Evolutionary conservation across 148 eudicot genomes (phyloP).

Genomic region (Nyssa sinensis): DNA sequence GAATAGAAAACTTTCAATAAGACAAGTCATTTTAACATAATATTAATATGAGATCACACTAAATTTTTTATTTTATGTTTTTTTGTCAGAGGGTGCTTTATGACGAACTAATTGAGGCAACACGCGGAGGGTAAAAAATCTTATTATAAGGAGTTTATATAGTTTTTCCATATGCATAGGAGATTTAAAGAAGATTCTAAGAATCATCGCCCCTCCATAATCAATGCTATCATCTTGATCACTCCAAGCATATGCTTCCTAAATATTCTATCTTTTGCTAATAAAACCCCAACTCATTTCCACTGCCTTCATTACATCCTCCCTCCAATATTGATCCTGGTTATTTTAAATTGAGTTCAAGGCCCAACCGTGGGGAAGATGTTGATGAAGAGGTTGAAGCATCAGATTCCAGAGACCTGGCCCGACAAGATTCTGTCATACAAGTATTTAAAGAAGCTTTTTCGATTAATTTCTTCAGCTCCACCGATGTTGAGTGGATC

Average conservation of each 20-base stretch:
- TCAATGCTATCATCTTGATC: conserved; percentile 19
- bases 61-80: no score
- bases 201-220: neutral
- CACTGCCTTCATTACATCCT: neutral
- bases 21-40: no score
- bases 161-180: neutral
- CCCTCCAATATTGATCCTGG: neutral
- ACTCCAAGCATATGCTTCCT: conserved; percentile 72
- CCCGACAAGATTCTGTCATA: conserved; percentile 67
- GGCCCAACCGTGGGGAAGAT: conserved; percentile 7
- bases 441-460: conserved; percentile 75
- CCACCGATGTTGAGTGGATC: conserved; percentile 26
- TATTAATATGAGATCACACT: no score
- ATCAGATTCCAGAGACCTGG: conserved; percentile 77
- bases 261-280: conserved; percentile 44
- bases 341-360: neutral
- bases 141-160: no score
- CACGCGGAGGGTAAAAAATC: no score
- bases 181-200: neutral
- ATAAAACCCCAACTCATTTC: conserved; percentile 13
- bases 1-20: no score
- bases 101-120: no score
- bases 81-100: no score
- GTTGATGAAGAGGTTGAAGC: conserved; percentile 81
- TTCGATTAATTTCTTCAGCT: conserved; percentile 47